Evolutionary conservation across 2,329 filamentous ascomycete genomes (phyloP), one percentile per base, ranked within the genome.

Genomic region (Myotisia sp.): DNA sequence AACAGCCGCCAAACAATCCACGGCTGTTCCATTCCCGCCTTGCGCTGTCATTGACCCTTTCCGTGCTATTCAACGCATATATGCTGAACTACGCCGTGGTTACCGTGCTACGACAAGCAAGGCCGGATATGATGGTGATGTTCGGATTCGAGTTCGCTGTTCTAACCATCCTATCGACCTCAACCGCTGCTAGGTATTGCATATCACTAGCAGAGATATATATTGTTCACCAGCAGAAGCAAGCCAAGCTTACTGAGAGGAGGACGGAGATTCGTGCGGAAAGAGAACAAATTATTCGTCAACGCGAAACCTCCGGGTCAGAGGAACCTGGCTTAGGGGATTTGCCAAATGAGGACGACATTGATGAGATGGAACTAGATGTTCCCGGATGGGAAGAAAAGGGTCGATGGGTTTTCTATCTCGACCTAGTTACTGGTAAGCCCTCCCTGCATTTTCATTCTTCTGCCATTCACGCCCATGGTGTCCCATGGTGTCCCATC

Each of bases 51-150:
- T 67, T 98, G 29, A 50, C 79, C 2, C 58, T 93, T 34, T 87
- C 86, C 43, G 68, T 92, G 38, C 46, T 74, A 10, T 94, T 92
- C 60, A 80, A 93, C 51, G 54, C 76, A 16, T 78, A 70, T 53
- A 75, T 98, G 60, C 74, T 94, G 44, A 70, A 69, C 31, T 94
- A 93, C 55, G 78, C 80, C 38, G 68, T 92, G 41, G 72, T 76
- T 18, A 83, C 79, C 0, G 86, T 95, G 20, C 75, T 94, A 32
- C 76, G 81, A 38, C 77, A 92, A 52, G 83, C 87, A 2, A 71
- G 80, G n/a, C 85, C 87, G 0, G 90, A 92, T 39, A 95, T 98
- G 81, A 98, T 95, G 85, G 85, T 98, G 42, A 95, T 98, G 85
- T 98, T 98, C 51, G 75, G 92, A 4, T 98, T 98, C 48, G 90